Percentiles rank a stretch among this genome's conserved stretches.
Conservation (phyloP, 192 early-diverging fungal genomes). For the Entomortierella chlamydospora region DNA sequence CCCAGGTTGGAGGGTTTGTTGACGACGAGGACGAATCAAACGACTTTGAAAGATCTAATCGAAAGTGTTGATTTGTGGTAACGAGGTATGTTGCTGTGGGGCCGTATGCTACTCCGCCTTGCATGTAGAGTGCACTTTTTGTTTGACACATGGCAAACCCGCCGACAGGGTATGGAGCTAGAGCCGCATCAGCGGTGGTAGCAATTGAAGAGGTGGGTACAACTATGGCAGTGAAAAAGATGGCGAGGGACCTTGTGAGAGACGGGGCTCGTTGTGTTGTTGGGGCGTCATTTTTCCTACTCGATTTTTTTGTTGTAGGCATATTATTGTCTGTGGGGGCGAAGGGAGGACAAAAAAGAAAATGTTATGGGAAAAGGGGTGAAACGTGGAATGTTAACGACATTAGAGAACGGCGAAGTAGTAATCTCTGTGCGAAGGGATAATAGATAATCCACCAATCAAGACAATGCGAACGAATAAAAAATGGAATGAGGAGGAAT, state of each 20-base stretch:
- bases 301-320: too few species aligned
- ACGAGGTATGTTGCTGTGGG: slow-evolving; percentile 14
- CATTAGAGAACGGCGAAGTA: background rate
- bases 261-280: too few species aligned
- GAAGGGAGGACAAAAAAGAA: too few species aligned
- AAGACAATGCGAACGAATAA: too few species aligned
- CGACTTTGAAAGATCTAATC: slow-evolving; percentile 35
- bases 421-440: too few species aligned
- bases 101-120: slow-evolving; percentile 39
- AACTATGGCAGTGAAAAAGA: background rate
- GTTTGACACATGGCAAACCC: slow-evolving; percentile 50
- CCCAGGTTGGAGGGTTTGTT: slow-evolving; percentile 26
- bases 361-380: background rate
- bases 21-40: slow-evolving; percentile 14
- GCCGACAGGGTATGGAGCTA: slow-evolving; percentile 29
- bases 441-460: too few species aligned
- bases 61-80: slow-evolving; percentile 49
- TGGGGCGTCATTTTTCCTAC: too few species aligned
- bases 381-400: background rate
- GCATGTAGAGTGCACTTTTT: slow-evolving; percentile 26
- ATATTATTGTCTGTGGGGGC: too few species aligned
- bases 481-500: background rate
- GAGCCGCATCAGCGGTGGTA: background rate
- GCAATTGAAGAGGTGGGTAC: background rate
- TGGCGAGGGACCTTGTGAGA: background rate